These are phyloP conservation scores for Citrullus amarus DNA, from an alignment of 306 rosid genomes.

Conservation along the genomic window DNA sequence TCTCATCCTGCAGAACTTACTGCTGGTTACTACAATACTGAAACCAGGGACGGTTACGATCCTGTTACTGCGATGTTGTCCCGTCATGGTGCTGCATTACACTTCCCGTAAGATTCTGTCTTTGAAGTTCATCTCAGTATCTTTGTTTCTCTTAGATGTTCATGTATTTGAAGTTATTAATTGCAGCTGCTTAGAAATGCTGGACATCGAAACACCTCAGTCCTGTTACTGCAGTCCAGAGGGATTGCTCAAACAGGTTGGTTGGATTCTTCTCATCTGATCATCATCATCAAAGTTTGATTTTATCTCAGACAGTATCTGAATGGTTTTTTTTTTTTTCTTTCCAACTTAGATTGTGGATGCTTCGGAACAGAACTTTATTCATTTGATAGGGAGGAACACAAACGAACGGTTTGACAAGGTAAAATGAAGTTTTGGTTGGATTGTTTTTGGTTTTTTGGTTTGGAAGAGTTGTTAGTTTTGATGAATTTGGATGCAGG, in stretches of 20 bases:
- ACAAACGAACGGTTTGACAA: conserved; percentile 19
- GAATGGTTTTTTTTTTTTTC: not conserved
- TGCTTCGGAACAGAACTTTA: conserved; percentile 13
- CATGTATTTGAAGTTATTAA: conserved; percentile 1
- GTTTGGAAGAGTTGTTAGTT: not conserved
- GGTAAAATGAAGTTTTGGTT: conserved; percentile 9
- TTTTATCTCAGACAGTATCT: too few species aligned
- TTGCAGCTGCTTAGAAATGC: conserved; percentile 29
- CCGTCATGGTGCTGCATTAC: conserved; percentile 28
- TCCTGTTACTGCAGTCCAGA: conserved; percentile 25
- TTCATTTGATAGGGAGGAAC: conserved; percentile 26
- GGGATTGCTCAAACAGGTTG: conserved; percentile 26
- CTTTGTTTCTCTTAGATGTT: not conserved
- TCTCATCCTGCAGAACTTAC: conserved; percentile 31
- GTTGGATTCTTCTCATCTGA: not conserved
- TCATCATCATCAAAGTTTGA: too few species aligned
- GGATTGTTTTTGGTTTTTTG: not conserved
- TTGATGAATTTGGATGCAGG: conserved; percentile 16
- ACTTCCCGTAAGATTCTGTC: conserved; percentile 21
- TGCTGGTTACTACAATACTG: conserved; percentile 28
- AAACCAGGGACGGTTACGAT: conserved; percentile 24
- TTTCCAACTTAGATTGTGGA: conserved; percentile 13
- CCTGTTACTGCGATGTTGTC: conserved; percentile 21
- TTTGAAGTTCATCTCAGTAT: not conserved
- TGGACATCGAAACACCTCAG: conserved; percentile 8